Conservation (phyloP, 2,329 filamentous ascomycete species). For the Hypoxylon sp. region DNA sequence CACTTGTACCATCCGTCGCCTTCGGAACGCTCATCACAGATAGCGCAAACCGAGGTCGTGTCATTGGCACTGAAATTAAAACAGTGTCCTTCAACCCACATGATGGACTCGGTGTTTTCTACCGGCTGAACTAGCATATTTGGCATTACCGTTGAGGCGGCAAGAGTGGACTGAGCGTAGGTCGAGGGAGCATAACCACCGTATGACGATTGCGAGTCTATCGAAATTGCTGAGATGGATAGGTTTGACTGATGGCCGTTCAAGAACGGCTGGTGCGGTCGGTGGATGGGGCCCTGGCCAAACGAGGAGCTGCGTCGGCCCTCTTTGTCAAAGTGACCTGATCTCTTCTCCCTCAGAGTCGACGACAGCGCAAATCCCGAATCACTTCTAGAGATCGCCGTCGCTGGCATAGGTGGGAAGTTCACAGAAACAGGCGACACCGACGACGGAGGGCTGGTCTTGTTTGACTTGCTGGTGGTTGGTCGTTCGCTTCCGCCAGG, state of each 20-base stretch:
- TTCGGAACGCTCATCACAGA: constrained; percentile 79
- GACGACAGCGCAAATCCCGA: constrained; percentile 88
- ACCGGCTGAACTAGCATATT: constrained; percentile 83
- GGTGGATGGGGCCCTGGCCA: constrained; percentile 72
- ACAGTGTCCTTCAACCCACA: constrained; percentile 88
- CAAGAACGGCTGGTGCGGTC: constrained; percentile 78
- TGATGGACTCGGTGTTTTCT: constrained; percentile 77
- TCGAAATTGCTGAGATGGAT: constrained; percentile 67
- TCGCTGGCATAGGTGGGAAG: constrained; percentile 79
- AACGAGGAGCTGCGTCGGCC: constrained; percentile 95
- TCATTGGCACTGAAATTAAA: constrained; percentile 72
- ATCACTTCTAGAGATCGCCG: constrained; percentile 86
- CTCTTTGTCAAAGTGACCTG: constrained; percentile 81
- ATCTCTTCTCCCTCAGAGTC: constrained; percentile 91
- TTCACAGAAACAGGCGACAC: constrained; percentile 79
- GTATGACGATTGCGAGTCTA: constrained; percentile 75
- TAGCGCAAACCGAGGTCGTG: constrained; percentile 68
- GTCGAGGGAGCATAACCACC: constrained; percentile 82
- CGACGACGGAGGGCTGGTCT: constrained; percentile 69
- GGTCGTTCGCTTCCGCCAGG: constrained; percentile 78
- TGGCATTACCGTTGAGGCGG: constrained; percentile 87
- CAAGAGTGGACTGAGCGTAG: constrained; percentile 85
- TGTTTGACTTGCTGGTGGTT: constrained; percentile 73
- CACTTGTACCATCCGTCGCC: constrained; percentile 80
- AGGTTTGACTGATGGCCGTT: constrained; percentile 68